phyloP scores from a whole-genome alignment of 1,284 basidiomycete species.

The Sporisorium exsertum region DNA sequence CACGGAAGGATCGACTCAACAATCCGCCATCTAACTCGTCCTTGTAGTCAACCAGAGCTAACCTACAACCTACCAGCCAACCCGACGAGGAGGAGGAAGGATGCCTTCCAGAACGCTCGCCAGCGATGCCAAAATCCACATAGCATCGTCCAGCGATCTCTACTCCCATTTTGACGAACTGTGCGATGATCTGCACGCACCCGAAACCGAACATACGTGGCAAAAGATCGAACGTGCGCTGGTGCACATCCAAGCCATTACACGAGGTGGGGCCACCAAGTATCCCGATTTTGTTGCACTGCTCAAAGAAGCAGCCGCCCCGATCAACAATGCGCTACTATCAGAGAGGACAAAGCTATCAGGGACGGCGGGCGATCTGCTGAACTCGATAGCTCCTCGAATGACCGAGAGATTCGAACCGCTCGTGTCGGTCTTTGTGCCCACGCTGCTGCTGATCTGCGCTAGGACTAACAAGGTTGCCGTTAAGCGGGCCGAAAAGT shows the following conservation, averaged over 20 bases:
- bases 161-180: slow-evolving; percentile 29
- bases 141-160: slow-evolving; percentile 15
- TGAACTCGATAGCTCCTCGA: slow-evolving; percentile 72
- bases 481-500: slow-evolving; percentile 71
- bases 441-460: slow-evolving; percentile 71
- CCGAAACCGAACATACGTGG: slow-evolving; percentile 66
- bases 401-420: slow-evolving; percentile 69
- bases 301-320: slow-evolving; percentile 41
- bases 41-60: not conserved
- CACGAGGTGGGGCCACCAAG: slow-evolving; percentile 60
- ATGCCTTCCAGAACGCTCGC: slow-evolving; percentile 20
- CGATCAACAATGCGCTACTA: slow-evolving; percentile 67
- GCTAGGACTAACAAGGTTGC: slow-evolving; percentile 73
- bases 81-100: slow-evolving; percentile 5
- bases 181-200: slow-evolving; percentile 16
- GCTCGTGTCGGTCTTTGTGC: slow-evolving; percentile 71
- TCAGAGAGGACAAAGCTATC: slow-evolving; percentile 72
- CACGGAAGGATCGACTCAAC: not conserved
- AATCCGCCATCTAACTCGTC: not conserved
- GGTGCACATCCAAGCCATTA: slow-evolving; percentile 52
- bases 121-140: slow-evolving; percentile 28
- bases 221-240: slow-evolving; percentile 56
- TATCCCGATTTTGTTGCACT: slow-evolving; percentile 43
- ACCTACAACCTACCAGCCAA: not conserved
- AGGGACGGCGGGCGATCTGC: slow-evolving; percentile 71